Conservation (phyloP, 2,329 filamentous ascomycete genomes). For the Aspergillus glaucus region DNA sequence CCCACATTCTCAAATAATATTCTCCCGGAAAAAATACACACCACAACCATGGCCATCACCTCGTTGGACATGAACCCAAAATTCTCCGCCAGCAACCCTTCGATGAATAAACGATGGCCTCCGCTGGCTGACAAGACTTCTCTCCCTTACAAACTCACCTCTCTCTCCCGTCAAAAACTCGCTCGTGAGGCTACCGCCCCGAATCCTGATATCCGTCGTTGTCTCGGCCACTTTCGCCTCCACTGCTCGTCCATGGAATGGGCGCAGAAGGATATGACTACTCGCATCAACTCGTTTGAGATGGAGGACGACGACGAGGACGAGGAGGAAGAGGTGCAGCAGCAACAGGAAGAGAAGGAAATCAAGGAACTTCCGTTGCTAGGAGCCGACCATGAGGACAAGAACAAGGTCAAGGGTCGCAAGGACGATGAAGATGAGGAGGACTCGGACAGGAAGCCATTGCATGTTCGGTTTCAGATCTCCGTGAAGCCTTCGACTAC, state of each 20-base stretch:
- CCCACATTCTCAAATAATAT: too few species aligned
- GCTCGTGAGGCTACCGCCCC: constrained; percentile 30
- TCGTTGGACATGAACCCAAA: constrained; percentile 14
- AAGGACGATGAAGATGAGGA: constrained; percentile 1
- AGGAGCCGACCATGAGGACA: constrained; percentile 7
- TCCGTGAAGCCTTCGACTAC: constrained; percentile 2
- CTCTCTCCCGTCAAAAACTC: constrained; percentile 30
- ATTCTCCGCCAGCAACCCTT: constrained; percentile 17
- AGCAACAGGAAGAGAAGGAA: constrained; percentile 9
- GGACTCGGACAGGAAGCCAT: constrained; percentile 2
- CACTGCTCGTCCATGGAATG: constrained; percentile 28
- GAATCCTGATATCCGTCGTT: constrained; percentile 30
- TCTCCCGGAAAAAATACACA: not conserved
- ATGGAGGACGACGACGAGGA: constrained; percentile 28
- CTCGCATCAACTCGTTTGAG: constrained; percentile 31
- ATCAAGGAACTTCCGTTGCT: not conserved
- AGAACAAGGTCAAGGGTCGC: not conserved
- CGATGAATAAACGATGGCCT: constrained; percentile 29
- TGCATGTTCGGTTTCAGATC: constrained; percentile 14
- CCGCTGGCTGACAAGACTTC: constrained; percentile 30
- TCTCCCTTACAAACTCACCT: constrained; percentile 30
- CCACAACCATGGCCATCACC: constrained; percentile 18
- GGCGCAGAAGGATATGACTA: constrained; percentile 31
- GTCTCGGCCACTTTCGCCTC: constrained; percentile 29
- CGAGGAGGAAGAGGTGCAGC: constrained; percentile 15